A percentile compares a stretch with the other conserved stretches of the same genome.
Conservation (phyloP, 176 grass and related monocot species). For the Pharus latifolius region DNA sequence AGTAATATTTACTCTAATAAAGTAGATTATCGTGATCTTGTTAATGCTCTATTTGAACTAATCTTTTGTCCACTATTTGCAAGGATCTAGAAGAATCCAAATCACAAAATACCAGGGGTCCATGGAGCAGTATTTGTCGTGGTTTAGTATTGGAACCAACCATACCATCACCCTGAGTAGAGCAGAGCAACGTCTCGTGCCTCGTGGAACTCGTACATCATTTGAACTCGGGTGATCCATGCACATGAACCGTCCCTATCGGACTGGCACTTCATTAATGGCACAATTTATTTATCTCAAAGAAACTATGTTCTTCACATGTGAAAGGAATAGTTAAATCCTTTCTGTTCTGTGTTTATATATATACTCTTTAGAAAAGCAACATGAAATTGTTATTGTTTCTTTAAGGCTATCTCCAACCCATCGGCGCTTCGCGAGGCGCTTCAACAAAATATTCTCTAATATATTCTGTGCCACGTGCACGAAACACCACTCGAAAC, state of each 20-base stretch:
- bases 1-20: neutral
- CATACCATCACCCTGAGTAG: neutral
- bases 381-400: too few relatives aligned
- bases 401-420: too few relatives aligned
- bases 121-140: too few relatives aligned
- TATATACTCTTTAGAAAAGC: too few relatives aligned
- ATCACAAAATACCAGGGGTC: neutral
- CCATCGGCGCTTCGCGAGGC: too few relatives aligned
- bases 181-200: neutral
- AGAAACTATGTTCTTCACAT: too few relatives aligned
- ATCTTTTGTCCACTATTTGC: neutral
- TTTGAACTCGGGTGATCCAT: neutral
- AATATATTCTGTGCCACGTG: too few relatives aligned
- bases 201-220: neutral
- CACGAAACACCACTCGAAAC: too few relatives aligned
- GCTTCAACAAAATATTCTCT: too few relatives aligned
- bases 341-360: too few relatives aligned
- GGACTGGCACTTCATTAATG: neutral
- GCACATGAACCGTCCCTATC: neutral
- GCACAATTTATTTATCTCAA: too few relatives aligned
- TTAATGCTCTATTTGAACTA: neutral
- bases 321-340: too few relatives aligned
- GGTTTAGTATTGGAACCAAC: neutral
- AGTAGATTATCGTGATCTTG: slow-evolving; percentile 15
- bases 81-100: neutral